Conservation (phyloP, 192 early-diverging fungal genomes). For the Entomortierella parvispora region DNA sequence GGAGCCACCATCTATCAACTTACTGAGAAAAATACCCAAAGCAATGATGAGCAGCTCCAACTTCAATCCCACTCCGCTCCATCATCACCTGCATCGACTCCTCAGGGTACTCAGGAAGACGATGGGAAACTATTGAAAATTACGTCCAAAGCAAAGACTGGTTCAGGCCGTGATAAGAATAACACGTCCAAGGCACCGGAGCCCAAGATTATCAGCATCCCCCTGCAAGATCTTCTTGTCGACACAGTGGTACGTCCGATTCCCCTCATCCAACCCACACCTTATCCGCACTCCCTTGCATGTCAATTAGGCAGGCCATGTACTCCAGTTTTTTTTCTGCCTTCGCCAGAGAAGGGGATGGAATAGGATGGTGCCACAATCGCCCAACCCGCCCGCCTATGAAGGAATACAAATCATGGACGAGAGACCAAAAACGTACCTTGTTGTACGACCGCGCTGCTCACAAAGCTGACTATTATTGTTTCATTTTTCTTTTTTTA, state of each 20-base stretch:
- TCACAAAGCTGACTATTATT: too few relatives aligned
- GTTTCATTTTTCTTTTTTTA: too few relatives aligned
- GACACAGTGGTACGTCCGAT: slow-evolving; percentile 36
- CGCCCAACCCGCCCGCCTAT: slow-evolving; percentile 3
- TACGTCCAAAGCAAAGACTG: slow-evolving; percentile 27
- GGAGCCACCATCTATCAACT: slow-evolving; percentile 31
- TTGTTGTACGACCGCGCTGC: too few relatives aligned
- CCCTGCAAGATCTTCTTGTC: slow-evolving; percentile 32
- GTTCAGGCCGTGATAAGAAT: background rate
- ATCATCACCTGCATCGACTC: background rate
- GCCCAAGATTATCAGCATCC: slow-evolving; percentile 34
- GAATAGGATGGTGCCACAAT: too few relatives aligned
- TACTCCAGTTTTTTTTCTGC: background rate
- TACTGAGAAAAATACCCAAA: background rate
- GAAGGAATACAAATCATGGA: too few relatives aligned
- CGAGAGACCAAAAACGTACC: too few relatives aligned
- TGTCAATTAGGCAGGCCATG: background rate
- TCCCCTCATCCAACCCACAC: too few relatives aligned
- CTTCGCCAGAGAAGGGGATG: too few relatives aligned
- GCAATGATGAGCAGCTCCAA: background rate
- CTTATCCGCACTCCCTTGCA: background rate
- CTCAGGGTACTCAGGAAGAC: too few relatives aligned
- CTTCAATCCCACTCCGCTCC: background rate
- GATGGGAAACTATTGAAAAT: background rate
- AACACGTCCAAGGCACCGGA: background rate